phyloP scores from a whole-genome alignment of 306 rosid species.

The Cajanus cajan region DNA sequence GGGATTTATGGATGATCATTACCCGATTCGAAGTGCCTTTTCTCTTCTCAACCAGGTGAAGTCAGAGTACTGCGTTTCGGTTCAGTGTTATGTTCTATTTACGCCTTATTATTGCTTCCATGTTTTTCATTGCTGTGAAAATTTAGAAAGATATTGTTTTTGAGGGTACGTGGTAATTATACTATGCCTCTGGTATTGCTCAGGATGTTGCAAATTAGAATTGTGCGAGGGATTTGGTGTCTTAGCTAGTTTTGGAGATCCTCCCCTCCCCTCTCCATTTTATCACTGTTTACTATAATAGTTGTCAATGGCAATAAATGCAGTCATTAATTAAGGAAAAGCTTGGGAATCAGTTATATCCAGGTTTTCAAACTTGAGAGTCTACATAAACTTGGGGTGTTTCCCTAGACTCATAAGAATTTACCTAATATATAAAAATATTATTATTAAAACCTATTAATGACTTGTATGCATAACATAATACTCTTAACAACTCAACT shows the following conservation, averaged over 20 bases:
- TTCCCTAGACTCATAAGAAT: not conserved
- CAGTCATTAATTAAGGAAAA: not conserved
- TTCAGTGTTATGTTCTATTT: not conserved
- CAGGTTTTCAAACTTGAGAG: too few species aligned
- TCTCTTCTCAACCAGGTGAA: conserved; percentile 90
- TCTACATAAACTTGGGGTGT: not conserved
- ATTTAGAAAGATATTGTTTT: not conserved
- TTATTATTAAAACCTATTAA: too few species aligned
- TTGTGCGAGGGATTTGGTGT: not conserved
- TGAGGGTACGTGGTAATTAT: not conserved
- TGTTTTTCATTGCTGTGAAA: too few species aligned
- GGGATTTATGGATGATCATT: conserved; percentile 99
- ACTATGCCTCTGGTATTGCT: not conserved
- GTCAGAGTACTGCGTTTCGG: conserved; percentile 32
- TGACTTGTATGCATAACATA: not conserved
- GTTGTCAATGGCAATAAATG: not conserved
- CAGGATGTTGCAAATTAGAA: not conserved
- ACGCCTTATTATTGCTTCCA: not conserved
- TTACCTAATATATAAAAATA: not conserved
- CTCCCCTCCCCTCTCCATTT: not conserved
- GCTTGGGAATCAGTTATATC: not conserved
- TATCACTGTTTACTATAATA: not conserved
- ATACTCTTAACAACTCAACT: not conserved
- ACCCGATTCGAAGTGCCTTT: conserved; percentile 92
- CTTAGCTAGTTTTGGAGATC: conserved; percentile 15